Percentiles rank a stretch among this genome's conserved stretches.
Conservation (phyloP, 495 filamentous ascomycete species). For the Penicillium coprophilum region DNA sequence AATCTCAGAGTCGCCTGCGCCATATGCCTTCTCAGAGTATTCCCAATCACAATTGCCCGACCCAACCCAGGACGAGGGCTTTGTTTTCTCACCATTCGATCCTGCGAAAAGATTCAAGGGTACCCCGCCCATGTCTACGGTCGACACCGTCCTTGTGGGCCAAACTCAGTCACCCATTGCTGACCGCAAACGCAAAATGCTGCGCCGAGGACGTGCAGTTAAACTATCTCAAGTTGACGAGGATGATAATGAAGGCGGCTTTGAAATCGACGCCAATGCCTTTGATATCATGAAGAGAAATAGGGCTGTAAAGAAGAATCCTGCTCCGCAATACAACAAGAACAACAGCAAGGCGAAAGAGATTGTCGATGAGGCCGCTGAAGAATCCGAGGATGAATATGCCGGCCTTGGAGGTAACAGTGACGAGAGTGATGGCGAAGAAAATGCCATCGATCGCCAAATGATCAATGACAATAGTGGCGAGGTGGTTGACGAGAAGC, state of each 20-base stretch:
- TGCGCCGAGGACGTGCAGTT: constrained; percentile 45
- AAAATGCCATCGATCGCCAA: constrained; percentile 66
- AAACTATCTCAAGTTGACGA: constrained; percentile 45
- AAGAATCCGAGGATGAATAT: constrained; percentile 98
- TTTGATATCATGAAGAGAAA: constrained; percentile 77
- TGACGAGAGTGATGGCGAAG: constrained; percentile 78
- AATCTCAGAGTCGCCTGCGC: constrained; percentile 45
- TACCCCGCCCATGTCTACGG: constrained; percentile 61
- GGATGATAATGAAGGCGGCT: constrained; percentile 33
- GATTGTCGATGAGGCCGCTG: constrained; percentile 89
- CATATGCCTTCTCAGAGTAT: constrained; percentile 53
- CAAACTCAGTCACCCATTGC: constrained; percentile 60
- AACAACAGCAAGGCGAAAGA: constrained; percentile 84
- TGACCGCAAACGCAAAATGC: constrained; percentile 58
- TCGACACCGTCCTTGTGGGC: constrained; percentile 64
- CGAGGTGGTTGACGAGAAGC: constrained; percentile 71
- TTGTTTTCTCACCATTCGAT: constrained; percentile 59
- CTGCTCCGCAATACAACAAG: constrained; percentile 64
- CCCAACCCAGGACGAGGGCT: constrained; percentile 84
- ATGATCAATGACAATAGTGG: constrained; percentile 89
- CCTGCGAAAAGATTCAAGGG: constrained; percentile 59
- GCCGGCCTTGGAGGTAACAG: constrained; percentile 88
- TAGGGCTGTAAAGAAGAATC: constrained; percentile 50
- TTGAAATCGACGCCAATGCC: constrained; percentile 53
- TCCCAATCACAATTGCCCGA: constrained; percentile 66